These are phyloP conservation scores for Meyerozyma elateridarum DNA, from an alignment of 1,139 yeast genomes.

Conservation along the genomic window DNA sequence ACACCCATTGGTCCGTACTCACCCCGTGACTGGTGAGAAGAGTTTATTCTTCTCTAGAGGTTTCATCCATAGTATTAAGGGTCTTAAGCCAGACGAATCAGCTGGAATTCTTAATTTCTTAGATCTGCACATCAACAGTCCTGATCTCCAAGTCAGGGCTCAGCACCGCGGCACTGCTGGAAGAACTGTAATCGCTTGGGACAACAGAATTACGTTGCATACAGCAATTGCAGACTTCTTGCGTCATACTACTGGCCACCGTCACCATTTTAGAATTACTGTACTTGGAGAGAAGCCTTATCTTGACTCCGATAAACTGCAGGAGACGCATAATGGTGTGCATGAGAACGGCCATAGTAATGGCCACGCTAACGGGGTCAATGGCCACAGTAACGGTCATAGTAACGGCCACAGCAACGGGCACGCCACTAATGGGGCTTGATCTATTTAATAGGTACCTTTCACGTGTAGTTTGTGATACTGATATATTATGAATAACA, in stretches of 20 bases:
- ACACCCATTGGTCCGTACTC: slow-evolving; percentile 27
- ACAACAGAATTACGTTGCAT: slow-evolving; percentile 20
- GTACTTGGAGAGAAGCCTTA: slow-evolving; percentile 24
- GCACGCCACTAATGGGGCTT: too few relatives aligned
- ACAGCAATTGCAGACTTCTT: slow-evolving; percentile 23
- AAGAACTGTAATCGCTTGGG: slow-evolving; percentile 24
- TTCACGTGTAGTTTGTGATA: too few relatives aligned
- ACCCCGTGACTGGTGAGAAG: slow-evolving; percentile 26
- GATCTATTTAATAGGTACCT: too few relatives aligned
- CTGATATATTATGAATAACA: too few relatives aligned
- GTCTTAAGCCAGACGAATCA: slow-evolving; percentile 20
- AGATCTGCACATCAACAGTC: slow-evolving; percentile 20
- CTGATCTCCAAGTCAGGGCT: slow-evolving; percentile 25
- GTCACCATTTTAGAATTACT: slow-evolving; percentile 24
- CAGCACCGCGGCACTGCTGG: slow-evolving; percentile 20
- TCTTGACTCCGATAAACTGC: slow-evolving; percentile 9
- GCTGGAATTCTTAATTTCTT: slow-evolving; percentile 20
- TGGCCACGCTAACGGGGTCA: background rate
- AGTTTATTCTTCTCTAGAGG: slow-evolving; percentile 20
- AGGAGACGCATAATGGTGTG: slow-evolving; percentile 6
- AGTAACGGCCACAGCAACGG: slow-evolving; percentile 1
- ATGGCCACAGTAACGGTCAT: background rate
- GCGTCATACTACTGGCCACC: slow-evolving; percentile 14
- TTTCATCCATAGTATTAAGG: slow-evolving; percentile 21
- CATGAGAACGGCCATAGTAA: slow-evolving; percentile 1